phyloP scores from a whole-genome alignment of 2,329 filamentous ascomycete genomes.

The Blastomyces silverae region DNA sequence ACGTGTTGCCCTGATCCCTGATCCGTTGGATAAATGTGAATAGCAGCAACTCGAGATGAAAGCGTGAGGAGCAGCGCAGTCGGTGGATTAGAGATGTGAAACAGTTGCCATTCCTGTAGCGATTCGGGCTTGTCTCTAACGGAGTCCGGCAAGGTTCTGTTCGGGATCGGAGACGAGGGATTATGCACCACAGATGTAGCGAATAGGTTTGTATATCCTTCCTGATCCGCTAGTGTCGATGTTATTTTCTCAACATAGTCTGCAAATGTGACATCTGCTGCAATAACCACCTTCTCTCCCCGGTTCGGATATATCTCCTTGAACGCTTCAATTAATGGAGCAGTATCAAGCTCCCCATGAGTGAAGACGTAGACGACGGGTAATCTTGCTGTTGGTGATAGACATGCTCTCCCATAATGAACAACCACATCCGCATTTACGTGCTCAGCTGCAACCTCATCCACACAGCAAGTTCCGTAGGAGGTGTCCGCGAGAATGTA shows the following conservation, averaged over 20 bases:
- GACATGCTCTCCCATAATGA: slow-evolving; percentile 86
- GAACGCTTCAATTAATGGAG: slow-evolving; percentile 56
- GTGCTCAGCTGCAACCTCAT: slow-evolving; percentile 94
- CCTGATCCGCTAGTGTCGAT: slow-evolving; percentile 45
- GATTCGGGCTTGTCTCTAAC: slow-evolving; percentile 41
- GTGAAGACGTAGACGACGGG: slow-evolving; percentile 92
- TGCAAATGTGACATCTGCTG: slow-evolving; percentile 84
- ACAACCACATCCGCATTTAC: slow-evolving; percentile 84
- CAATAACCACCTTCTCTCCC: slow-evolving; percentile 62
- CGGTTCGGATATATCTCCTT: slow-evolving; percentile 60
- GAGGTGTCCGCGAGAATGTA: slow-evolving; percentile 93
- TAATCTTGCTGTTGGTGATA: slow-evolving; percentile 80
- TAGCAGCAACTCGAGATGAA: slow-evolving; percentile 68
- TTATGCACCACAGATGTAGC: slow-evolving; percentile 68
- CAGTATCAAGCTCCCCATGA: slow-evolving; percentile 58
- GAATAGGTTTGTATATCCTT: slow-evolving; percentile 65
- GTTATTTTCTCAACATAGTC: slow-evolving; percentile 61
- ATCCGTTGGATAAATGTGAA: slow-evolving; percentile 67
- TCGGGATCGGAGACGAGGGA: slow-evolving; percentile 74
- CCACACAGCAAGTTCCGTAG: slow-evolving; percentile 93
- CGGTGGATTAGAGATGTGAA: slow-evolving; percentile 77
- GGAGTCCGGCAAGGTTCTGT: slow-evolving; percentile 60
- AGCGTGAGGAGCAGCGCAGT: slow-evolving; percentile 80
- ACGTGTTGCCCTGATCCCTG: slow-evolving; percentile 20
- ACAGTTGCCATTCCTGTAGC: slow-evolving; percentile 64